Evolutionary conservation across 2,329 filamentous ascomycete species (phyloP), one percentile per base, ranked within the genome.

Genomic region (Cordyceps farinosa): DNA sequence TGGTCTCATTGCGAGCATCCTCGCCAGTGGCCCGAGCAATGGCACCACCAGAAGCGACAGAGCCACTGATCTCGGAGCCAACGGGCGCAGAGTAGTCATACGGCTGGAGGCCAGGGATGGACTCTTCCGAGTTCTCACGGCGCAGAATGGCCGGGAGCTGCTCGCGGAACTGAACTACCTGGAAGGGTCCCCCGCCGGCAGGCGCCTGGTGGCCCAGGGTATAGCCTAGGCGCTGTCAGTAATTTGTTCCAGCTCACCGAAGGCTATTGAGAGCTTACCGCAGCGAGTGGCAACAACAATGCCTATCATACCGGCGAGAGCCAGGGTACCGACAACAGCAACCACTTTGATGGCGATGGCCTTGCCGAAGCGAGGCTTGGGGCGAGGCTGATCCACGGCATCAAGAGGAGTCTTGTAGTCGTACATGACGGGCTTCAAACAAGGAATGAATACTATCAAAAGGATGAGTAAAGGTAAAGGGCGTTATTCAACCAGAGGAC

Each of bases 31-130:
- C 51, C 5, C 44, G 51, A 27, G 60, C 60, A 27, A 32, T 51
- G 10, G 51, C 60, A 13, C 17, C 51, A 5, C 60, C 60, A 17
- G 50, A 55, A 15, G 44, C 51, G 15, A 62, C 51, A 48, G 60
- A 55, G 32, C 42, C 42, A 22, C 50, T 53, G 15, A 38, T 48
- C 27, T 45, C 15, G 42, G 51, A 22, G 44, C n/a, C 60, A 15
- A 51, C 51, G 3, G 50, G 51, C 10, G 11, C 51, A 42, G 60
- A 62, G 60, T 62, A 62, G 51, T 62, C 60, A 9, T 62, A 62
- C 42, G 60, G 52, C 60, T 55, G 51, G 15, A 62, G 60, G 32
- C 60, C 60, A 3, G 51, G 42, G 27, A 62, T 42, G 42, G 60
- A 42, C n/a, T 55, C 44, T 5, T 62, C 60, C 11, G 27, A 5